phyloP scores from a whole-genome alignment of 345 rosid genomes.

The Arabis hirsuta region DNA sequence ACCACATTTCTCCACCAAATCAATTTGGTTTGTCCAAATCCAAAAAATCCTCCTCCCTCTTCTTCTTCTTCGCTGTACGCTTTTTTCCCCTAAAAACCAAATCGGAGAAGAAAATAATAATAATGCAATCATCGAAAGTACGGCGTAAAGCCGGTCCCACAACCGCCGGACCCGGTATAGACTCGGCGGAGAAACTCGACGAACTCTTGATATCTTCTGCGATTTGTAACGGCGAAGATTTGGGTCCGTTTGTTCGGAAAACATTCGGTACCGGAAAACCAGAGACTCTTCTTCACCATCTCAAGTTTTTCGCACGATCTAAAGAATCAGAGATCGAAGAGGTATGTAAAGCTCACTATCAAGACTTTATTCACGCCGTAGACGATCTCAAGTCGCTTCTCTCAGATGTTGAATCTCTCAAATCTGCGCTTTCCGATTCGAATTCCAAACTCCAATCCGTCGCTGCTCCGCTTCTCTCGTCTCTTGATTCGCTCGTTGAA shows the following conservation, averaged over 20 bases:
- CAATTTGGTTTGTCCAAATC: slow-evolving; percentile 35
- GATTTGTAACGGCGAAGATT: slow-evolving; percentile 91
- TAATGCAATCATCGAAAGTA: slow-evolving; percentile 67
- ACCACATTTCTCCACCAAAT: neutral
- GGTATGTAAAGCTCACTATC: slow-evolving; percentile 97
- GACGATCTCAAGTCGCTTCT: slow-evolving; percentile 97
- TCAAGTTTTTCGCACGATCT: slow-evolving; percentile 83
- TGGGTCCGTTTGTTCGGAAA: slow-evolving; percentile 88
- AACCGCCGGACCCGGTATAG: slow-evolving; percentile 54
- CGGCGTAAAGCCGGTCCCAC: slow-evolving; percentile 79
- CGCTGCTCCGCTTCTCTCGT: slow-evolving; percentile 73
- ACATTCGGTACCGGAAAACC: slow-evolving; percentile 83
- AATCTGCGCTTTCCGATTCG: slow-evolving; percentile 86
- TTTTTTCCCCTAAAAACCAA: slow-evolving; percentile 11
- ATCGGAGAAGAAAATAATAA: slow-evolving; percentile 2
- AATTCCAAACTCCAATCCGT: slow-evolving; percentile 85
- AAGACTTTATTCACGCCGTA: slow-evolving; percentile 94
- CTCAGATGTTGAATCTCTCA: slow-evolving; percentile 93
- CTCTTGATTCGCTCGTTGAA: slow-evolving; percentile 80
- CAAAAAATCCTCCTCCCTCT: slow-evolving; percentile 11
- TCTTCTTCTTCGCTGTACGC: slow-evolving; percentile 37
- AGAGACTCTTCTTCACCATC: slow-evolving; percentile 82
- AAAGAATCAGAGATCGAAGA: slow-evolving; percentile 98
- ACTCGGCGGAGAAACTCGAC: slow-evolving; percentile 83
- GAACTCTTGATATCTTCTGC: slow-evolving; percentile 85